A percentile compares a stretch with the other conserved stretches of the same genome.
These are phyloP conservation scores for Dissoconium aciculare DNA, from an alignment of 2,329 filamentous ascomycete species.

Conservation along the genomic window DNA sequence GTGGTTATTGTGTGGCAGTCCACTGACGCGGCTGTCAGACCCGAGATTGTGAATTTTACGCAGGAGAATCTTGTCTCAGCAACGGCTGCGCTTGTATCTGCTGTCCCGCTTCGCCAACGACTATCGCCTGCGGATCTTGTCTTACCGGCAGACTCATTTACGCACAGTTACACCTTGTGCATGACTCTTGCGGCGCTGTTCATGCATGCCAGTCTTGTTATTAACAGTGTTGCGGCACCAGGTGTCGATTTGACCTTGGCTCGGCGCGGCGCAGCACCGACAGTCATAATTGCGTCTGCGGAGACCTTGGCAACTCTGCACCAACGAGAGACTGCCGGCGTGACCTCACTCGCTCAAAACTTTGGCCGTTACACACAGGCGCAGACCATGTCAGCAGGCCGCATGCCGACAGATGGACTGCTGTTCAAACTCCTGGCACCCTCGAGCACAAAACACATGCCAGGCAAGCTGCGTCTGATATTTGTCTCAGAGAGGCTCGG, in stretches of 20 bases:
- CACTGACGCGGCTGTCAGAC: slow-evolving; percentile 33
- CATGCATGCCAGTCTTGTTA: slow-evolving; percentile 67
- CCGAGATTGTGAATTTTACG: slow-evolving; percentile 68
- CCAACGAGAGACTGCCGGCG: slow-evolving; percentile 39
- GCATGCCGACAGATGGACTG: slow-evolving; percentile 53
- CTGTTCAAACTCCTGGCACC: slow-evolving; percentile 48
- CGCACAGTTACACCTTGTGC: slow-evolving; percentile 62
- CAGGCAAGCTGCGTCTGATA: slow-evolving; percentile 65
- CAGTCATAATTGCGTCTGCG: slow-evolving; percentile 65
- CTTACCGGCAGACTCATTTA: slow-evolving; percentile 68
- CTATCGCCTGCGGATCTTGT: slow-evolving; percentile 64
- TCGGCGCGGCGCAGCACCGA: slow-evolving; percentile 61
- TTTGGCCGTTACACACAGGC: slow-evolving; percentile 58
- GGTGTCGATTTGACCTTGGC: slow-evolving; percentile 58
- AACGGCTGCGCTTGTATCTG: slow-evolving; percentile 60
- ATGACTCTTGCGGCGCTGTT: slow-evolving; percentile 72
- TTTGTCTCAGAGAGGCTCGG: slow-evolving; percentile 63
- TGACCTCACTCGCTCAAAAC: slow-evolving; percentile 47
- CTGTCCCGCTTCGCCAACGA: slow-evolving; percentile 60
- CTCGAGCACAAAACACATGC: slow-evolving; percentile 39
- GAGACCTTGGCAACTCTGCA: slow-evolving; percentile 57
- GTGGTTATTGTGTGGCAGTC: slow-evolving; percentile 52
- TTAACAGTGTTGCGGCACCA: slow-evolving; percentile 73
- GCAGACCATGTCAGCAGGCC: slow-evolving; percentile 54
- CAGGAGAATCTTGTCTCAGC: slow-evolving; percentile 80